Percentiles rank a stretch among this genome's conserved stretches.
Conservation (phyloP, 2,329 filamentous ascomycete species). For the Lecanoromycetidae sp. region DNA sequence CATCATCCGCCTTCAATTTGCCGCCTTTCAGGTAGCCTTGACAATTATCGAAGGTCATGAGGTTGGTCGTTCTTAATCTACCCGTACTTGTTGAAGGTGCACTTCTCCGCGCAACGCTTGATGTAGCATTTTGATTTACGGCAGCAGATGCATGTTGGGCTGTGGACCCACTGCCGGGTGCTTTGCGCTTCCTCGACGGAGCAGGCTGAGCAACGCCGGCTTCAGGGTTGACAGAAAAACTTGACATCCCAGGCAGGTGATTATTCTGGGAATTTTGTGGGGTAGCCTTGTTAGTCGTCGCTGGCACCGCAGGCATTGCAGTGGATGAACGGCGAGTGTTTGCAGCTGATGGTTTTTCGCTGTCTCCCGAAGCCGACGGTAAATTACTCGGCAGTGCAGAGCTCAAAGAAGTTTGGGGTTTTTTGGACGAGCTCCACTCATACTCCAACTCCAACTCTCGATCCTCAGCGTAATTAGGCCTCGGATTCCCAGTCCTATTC, state of each 20-base stretch:
- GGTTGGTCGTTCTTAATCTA: conserved; percentile 53
- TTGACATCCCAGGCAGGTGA: conserved; percentile 45
- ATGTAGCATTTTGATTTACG: conserved; percentile 17
- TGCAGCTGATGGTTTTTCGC: conserved; percentile 29
- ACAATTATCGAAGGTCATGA: conserved; percentile 74
- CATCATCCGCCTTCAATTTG: conserved; percentile 78
- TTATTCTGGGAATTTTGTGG: conserved; percentile 28
- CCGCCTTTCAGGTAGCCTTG: conserved; percentile 59
- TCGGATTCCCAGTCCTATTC: conserved; percentile 66
- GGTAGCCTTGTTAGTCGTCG: conserved; percentile 4
- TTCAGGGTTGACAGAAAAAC: conserved; percentile 42
- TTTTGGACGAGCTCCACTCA: conserved; percentile 39
- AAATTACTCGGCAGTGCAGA: conserved; percentile 25
- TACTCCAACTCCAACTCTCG: conserved; percentile 84
- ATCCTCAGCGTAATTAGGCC: conserved; percentile 92
- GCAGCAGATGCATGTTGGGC: conserved; percentile 27
- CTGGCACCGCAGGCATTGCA: conserved; percentile 20
- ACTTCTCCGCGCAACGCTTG: conserved; percentile 25
- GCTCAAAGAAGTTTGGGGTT: conserved; percentile 21
- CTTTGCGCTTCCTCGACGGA: conserved; percentile 75
- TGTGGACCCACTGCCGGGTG: conserved; percentile 35
- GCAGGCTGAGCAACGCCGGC: conserved; percentile 29
- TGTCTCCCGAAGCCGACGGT: conserved; percentile 25
- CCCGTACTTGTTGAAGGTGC: conserved; percentile 27
- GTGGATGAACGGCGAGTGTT: conserved; percentile 31